A percentile compares a stretch with the other conserved stretches of the same genome.
phyloP scores from a whole-genome alignment of 306 rosid species.

The Lablab purpureus region DNA sequence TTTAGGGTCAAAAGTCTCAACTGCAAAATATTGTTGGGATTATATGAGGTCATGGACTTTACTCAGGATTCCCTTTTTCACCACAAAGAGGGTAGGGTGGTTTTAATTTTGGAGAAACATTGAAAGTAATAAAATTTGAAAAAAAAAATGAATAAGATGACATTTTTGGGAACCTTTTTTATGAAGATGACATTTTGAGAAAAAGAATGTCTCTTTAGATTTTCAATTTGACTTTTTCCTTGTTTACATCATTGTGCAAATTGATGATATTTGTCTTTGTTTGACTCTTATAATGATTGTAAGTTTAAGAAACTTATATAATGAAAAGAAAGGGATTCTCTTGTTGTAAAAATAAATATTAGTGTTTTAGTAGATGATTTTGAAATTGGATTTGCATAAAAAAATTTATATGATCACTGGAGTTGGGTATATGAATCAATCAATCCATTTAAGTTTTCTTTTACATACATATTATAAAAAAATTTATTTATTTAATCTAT shows the following conservation, averaged over 20 bases:
- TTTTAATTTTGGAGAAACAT: conserved; percentile 5
- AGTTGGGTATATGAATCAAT: too few species aligned
- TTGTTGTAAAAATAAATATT: too few species aligned
- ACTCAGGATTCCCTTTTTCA: background rate
- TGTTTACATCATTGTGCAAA: background rate
- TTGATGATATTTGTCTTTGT: background rate
- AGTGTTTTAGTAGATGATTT: too few species aligned
- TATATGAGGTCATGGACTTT: background rate
- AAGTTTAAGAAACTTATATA: too few species aligned
- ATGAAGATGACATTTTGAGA: background rate
- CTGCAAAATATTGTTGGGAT: background rate
- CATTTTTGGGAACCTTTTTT: too few species aligned
- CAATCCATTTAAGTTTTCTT: too few species aligned
- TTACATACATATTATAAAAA: too few species aligned
- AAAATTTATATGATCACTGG: too few species aligned
- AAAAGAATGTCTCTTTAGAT: background rate
- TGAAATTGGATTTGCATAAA: too few species aligned
- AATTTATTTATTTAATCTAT: too few species aligned
- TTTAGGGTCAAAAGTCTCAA: background rate
- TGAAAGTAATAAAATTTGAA: background rate
- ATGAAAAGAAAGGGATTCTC: too few species aligned
- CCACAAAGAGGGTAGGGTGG: background rate
- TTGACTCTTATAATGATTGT: background rate
- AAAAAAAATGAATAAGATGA: background rate
- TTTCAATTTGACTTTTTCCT: background rate